Conservation (phyloP, 257 asterid genomes). For the Solanum chaucha region DNA sequence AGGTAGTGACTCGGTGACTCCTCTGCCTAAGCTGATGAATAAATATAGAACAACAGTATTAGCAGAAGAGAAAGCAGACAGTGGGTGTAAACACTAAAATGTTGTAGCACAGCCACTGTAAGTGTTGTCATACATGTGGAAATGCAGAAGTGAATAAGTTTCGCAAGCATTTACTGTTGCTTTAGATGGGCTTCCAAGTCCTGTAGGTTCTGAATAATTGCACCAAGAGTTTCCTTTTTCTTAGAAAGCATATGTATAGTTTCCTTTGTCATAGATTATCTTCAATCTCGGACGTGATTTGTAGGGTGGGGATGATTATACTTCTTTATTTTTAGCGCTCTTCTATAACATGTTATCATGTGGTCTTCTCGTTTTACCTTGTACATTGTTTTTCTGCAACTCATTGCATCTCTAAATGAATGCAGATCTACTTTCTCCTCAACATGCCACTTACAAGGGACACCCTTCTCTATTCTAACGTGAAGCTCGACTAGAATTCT, state of each 20-base stretch:
- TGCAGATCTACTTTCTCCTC: constrained; percentile 71
- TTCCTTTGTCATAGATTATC: neutral
- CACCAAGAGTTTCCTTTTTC: neutral
- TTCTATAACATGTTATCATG: neutral
- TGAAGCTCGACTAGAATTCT: constrained; percentile 63
- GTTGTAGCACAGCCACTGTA: neutral
- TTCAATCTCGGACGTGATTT: neutral
- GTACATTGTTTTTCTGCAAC: neutral
- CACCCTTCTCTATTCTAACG: constrained; percentile 88
- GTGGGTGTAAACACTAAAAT: neutral
- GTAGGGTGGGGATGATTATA: neutral
- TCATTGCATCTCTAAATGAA: constrained; percentile 7
- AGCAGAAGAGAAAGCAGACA: neutral
- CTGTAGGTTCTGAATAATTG: neutral
- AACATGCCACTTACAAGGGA: constrained; percentile 91
- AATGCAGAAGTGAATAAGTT: neutral
- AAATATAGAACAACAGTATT: neutral
- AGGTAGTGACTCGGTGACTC: neutral
- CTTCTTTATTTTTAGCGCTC: neutral
- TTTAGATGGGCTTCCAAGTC: neutral
- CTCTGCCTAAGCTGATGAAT: neutral
- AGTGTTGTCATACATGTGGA: neutral
- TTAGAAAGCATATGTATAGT: neutral
- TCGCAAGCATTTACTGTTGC: neutral
- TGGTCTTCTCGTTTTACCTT: neutral